Conservation (phyloP, 768 basidiomycete genomes). For the Suillus ampliporus region DNA sequence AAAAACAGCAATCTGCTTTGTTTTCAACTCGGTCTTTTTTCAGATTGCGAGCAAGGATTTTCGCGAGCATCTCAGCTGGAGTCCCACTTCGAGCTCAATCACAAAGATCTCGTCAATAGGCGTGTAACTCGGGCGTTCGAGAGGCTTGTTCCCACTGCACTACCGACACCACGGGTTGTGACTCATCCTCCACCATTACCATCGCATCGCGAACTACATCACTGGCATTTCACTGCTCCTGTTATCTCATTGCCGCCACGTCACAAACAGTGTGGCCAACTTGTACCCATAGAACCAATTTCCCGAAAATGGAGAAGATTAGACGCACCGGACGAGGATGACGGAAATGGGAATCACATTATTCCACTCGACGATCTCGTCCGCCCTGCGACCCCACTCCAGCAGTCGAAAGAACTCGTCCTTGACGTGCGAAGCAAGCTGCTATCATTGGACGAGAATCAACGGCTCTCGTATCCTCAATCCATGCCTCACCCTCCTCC, state of each 20-base stretch:
- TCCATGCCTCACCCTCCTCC: constrained; percentile 21
- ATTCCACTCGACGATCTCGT: constrained; percentile 32
- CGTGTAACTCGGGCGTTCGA: constrained; percentile 21
- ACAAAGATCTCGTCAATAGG: constrained; percentile 24
- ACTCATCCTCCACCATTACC: constrained; percentile 24
- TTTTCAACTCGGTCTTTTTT: constrained; percentile 15
- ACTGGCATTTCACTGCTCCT: not conserved
- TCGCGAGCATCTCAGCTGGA: constrained; percentile 30
- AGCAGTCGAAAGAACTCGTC: not conserved
- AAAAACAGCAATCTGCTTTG: not conserved
- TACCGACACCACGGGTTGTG: constrained; percentile 14
- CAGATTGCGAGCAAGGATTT: constrained; percentile 32
- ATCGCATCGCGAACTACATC: not conserved
- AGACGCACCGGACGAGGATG: constrained; percentile 28
- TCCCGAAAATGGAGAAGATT: constrained; percentile 41
- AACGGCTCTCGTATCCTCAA: constrained; percentile 31
- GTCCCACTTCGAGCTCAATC: constrained; percentile 29
- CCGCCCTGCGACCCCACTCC: not conserved
- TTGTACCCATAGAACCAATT: constrained; percentile 16
- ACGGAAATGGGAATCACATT: constrained; percentile 13
- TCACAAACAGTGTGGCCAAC: not conserved
- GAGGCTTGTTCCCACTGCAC: constrained; percentile 23
- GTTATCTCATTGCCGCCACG: not conserved
- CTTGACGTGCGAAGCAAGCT: constrained; percentile 22
- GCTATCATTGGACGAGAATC: not conserved